These are phyloP conservation scores for Fulvia fulva DNA, from an alignment of 2,329 filamentous ascomycete genomes.

Conservation along the genomic window DNA sequence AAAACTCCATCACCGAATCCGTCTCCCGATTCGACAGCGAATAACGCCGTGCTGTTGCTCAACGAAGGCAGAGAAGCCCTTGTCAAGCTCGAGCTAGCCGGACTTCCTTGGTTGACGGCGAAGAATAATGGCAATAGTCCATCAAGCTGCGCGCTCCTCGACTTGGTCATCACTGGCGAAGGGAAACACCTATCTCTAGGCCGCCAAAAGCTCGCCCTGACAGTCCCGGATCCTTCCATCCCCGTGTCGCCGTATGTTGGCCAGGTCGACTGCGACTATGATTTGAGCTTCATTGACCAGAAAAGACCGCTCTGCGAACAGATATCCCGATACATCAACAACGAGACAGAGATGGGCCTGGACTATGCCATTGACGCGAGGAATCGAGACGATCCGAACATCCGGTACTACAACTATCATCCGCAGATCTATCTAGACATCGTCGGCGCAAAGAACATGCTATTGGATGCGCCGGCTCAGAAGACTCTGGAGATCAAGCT, in stretches of 20 bases:
- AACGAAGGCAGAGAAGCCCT: constrained; percentile 5
- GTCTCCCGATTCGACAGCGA: neutral
- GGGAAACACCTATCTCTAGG: constrained; percentile 11
- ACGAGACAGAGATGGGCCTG: neutral
- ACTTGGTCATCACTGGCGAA: too few species aligned
- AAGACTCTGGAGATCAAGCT: constrained; percentile 4
- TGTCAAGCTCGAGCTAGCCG: constrained; percentile 12
- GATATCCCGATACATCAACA: neutral
- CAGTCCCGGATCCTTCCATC: constrained; percentile 8
- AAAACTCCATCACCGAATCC: neutral
- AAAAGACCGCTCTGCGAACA: neutral
- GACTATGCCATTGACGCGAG: constrained; percentile 11
- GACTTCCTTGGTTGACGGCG: neutral
- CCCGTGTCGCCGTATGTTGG: constrained; percentile 1
- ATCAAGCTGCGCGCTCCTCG: neutral
- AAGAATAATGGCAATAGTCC: neutral
- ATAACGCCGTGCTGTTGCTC: constrained; percentile 4
- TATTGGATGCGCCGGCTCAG: constrained; percentile 10
- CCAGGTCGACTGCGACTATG: constrained; percentile 1
- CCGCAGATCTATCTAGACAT: constrained; percentile 11
- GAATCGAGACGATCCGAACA: constrained; percentile 11
- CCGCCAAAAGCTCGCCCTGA: constrained; percentile 6
- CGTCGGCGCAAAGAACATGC: constrained; percentile 5
- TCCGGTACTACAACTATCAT: constrained; percentile 13
- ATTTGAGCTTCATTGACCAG: neutral